phyloP scores from a whole-genome alignment of 495 filamentous ascomycete species.

The Hypoxylon fuscum region DNA sequence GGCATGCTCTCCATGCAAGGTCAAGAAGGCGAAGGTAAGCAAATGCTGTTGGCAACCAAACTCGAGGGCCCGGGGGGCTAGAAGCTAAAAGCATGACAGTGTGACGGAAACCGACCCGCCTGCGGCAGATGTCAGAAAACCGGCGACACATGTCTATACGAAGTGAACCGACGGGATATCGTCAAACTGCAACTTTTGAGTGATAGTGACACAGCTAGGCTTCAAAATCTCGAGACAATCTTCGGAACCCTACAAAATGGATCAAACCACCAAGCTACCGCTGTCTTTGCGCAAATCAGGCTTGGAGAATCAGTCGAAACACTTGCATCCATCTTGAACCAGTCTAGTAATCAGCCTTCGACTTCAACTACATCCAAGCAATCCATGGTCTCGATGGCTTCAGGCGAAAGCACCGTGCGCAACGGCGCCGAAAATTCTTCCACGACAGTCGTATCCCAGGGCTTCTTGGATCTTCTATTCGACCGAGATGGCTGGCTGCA shows the following conservation, averaged over 20 bases:
- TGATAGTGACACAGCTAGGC: constrained; percentile 23
- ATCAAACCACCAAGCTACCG: constrained; percentile 15
- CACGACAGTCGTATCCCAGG: neutral
- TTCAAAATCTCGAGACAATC: constrained; percentile 18
- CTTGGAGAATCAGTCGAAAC: constrained; percentile 14
- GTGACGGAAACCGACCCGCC: constrained; percentile 30
- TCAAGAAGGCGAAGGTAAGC: constrained; percentile 34
- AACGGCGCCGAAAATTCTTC: neutral
- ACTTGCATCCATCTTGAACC: constrained; percentile 8
- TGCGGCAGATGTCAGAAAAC: constrained; percentile 31
- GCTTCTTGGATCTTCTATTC: constrained; percentile 24
- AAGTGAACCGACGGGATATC: constrained; percentile 36
- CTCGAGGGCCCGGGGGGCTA: neutral
- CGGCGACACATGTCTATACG: constrained; percentile 33
- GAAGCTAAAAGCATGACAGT: constrained; percentile 19
- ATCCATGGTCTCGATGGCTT: neutral
- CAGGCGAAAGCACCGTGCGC: too few relatives aligned
- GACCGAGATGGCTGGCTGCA: constrained; percentile 22
- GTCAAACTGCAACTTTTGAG: constrained; percentile 25
- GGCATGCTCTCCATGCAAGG: constrained; percentile 34
- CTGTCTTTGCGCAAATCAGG: constrained; percentile 21
- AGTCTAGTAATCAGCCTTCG: neutral
- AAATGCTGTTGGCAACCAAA: too few relatives aligned
- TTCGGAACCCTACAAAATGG: constrained; percentile 25
- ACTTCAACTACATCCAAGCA: neutral